Evolutionary conservation across 2,329 filamentous ascomycete genomes (phyloP), one percentile per base, ranked within the genome.

Genomic region (Helotiales sp.): DNA sequence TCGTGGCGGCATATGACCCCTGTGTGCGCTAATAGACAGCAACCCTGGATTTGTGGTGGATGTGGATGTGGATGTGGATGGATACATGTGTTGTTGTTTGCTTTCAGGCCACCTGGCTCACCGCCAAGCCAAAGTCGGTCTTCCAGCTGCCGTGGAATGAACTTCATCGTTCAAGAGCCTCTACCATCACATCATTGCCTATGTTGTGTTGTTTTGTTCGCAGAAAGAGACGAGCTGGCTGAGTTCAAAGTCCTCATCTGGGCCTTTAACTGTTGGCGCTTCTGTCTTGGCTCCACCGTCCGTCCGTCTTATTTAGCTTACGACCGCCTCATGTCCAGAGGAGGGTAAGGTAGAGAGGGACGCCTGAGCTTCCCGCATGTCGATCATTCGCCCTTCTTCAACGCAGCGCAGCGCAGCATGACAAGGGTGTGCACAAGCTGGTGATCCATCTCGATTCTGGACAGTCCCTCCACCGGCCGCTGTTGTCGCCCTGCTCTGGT

Each of bases 341-440:
- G 30, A 6, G 11, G 30, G 30, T 34, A 34, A 34, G 30, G 30
- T 20, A 47, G 43, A 13, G 6, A 17, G 43, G 6, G 24, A 49
- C 54, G 54, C 54, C 54, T 57, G 54, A 52, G 54, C 54, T 26
- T 59, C 55, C 55, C 55, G 55, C 55, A 45, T 45, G 55, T 59
- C 55, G 57, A 60, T 60, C 57, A 60, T 45, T 28, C 24, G 20
- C 24, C 17, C 57, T 32, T 30, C 40, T 60, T 47, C 57, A 59
- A 30, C 52, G 17, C 37, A 17, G 37, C 37, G 3, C 34, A 15
- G 34, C 34, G 15, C 34, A 40, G 6, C 34, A n/a, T 45, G 40
- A 45, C 40, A 45, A 20, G 20, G 47, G 22, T 15, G 6, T 50
- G 47, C n/a, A n/a, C n/a, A n/a, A 26, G 50, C 26, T 54, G 50